Percentiles rank a stretch among this genome's conserved stretches.
phyloP scores from a whole-genome alignment of 2,329 filamentous ascomycete species.

The Fusarium ramigenum region DNA sequence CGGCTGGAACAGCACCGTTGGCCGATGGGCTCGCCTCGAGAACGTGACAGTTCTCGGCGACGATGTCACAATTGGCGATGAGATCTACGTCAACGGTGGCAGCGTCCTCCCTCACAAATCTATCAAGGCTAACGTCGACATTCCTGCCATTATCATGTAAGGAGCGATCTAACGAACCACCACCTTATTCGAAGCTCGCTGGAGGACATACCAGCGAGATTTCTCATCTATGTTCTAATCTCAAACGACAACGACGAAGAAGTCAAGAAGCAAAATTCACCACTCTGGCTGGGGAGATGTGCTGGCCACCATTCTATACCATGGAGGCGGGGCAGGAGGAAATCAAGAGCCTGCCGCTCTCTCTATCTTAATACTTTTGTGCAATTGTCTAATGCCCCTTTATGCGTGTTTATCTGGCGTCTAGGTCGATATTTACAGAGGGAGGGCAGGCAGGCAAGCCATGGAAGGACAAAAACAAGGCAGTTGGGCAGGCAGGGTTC shows the following conservation, averaged over 20 bases:
- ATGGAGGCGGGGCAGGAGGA: conserved; percentile 26
- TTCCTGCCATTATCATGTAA: conserved; percentile 75
- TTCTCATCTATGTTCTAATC: conserved; percentile 28
- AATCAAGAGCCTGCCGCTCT: conserved; percentile 35
- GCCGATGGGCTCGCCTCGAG: conserved; percentile 94
- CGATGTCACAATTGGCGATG: conserved; percentile 96
- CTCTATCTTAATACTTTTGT: conserved; percentile 41
- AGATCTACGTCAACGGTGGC: conserved; percentile 98
- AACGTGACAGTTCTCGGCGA: conserved; percentile 98
- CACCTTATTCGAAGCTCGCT: conserved; percentile 8
- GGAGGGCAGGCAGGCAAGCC: conserved; percentile 37
- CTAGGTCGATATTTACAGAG: conserved; percentile 41
- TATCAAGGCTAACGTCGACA: conserved; percentile 97
- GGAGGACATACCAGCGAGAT: conserved; percentile 37
- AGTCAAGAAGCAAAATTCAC: conserved; percentile 38
- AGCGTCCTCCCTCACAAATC: conserved; percentile 97
- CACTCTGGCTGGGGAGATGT: conserved; percentile 40
- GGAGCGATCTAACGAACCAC: conserved; percentile 41
- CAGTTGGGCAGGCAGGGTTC: conserved; percentile 34
- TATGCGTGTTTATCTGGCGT: conserved; percentile 46
- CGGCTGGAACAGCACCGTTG: conserved; percentile 96
- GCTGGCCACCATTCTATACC: conserved; percentile 40
- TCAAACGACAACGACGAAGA: conserved; percentile 34
- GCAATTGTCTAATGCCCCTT: conserved; percentile 43
- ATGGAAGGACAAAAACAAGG: conserved; percentile 36